Evolutionary conservation across 164 flowering plant species (phyloP), one percentile per base, ranked within the genome.

Genomic region (Santalum album): DNA sequence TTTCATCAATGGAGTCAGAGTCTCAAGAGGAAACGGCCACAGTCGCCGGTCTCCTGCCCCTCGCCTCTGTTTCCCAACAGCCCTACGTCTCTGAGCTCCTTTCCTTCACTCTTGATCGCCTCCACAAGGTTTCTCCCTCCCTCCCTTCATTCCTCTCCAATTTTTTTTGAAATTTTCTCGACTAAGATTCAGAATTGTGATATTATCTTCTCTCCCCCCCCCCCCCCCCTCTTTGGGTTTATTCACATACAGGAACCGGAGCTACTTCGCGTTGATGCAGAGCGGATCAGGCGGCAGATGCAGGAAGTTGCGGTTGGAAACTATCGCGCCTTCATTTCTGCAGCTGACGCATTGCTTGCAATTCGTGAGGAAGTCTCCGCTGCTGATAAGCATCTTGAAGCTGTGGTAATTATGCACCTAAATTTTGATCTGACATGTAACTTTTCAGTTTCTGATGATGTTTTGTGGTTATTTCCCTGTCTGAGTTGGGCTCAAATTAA

Each of bases 61-160:
- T 87, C 45, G 88, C 86, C 56, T 77, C 86, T 29, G 66, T 61
- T 57, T 69, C 90, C 51, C 94, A 92, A 55, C 98, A 92, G 53
- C 95, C 98, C 9, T 92, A 92, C 68, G 89, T 92, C 51, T 88
- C 98, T 18, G 96, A 92, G 66, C 95, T 92, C 58, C 96, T 92
- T 49, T 92, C 98, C 24, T 92, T 88, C 85, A 88, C 98, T n/a
- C 88, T 92, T 27, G 98, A 92, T 75, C 96, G 98, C 39, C 95
- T 92, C 42, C 96, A 92, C 73, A 92, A 92, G 86, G 95, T 83
- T 22, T 12, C 4, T 53, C 10, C 29, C n/a, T 34, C n/a, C 14
- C 15, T 12, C 12, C 45, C 39, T 3, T 25, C n/a, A n/a, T n/a
- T n/a, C n/a, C n/a, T n/a, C n/a, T n/a, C n/a, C n/a, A n/a, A n/a